A percentile compares a stretch with the other conserved stretches of the same genome.
phyloP scores from a whole-genome alignment of 805 yeast genomes.

The Candida maris region DNA sequence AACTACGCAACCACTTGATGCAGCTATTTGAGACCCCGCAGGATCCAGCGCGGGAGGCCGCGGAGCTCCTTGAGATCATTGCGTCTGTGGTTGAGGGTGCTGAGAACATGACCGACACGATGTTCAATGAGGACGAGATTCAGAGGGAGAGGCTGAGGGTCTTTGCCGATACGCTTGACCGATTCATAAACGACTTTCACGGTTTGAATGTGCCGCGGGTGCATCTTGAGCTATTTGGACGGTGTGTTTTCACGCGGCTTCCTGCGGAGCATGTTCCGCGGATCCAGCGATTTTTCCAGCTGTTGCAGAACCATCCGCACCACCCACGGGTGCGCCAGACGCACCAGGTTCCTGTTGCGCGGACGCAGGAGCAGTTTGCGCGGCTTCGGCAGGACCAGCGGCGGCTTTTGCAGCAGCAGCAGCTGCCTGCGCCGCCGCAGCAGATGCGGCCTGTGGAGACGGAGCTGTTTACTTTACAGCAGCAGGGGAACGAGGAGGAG shows the following conservation, averaged over 20 bases:
- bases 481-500: conserved; percentile 31
- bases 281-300: conserved; percentile 31
- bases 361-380: conserved; percentile 9
- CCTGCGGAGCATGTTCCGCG: conserved; percentile 30
- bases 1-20: conserved; percentile 65
- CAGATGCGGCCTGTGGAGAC: conserved; percentile 8
- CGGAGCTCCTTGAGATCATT: conserved; percentile 30
- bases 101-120: conserved; percentile 16
- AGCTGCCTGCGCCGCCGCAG: conserved; percentile 1
- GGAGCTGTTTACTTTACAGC: conserved; percentile 30
- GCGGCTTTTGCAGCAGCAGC: conserved; percentile 4
- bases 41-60: conserved; percentile 30
- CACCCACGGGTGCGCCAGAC: conserved; percentile 9
- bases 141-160: conserved; percentile 24
- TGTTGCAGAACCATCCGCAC: conserved; percentile 21
- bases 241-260: conserved; percentile 28
- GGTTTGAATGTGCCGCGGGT: conserved; percentile 24
- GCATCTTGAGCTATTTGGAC: conserved; percentile 28
- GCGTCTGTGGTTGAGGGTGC: conserved; percentile 25
- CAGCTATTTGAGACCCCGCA: conserved; percentile 31
- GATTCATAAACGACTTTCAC: conserved; percentile 29
- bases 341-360: conserved; percentile 1
- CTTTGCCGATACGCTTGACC: conserved; percentile 27
- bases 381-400: conserved; percentile 10
- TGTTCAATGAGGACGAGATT: conserved; percentile 18